phyloP scores from a whole-genome alignment of 306 rosid genomes.

The Neltuma alba region DNA sequence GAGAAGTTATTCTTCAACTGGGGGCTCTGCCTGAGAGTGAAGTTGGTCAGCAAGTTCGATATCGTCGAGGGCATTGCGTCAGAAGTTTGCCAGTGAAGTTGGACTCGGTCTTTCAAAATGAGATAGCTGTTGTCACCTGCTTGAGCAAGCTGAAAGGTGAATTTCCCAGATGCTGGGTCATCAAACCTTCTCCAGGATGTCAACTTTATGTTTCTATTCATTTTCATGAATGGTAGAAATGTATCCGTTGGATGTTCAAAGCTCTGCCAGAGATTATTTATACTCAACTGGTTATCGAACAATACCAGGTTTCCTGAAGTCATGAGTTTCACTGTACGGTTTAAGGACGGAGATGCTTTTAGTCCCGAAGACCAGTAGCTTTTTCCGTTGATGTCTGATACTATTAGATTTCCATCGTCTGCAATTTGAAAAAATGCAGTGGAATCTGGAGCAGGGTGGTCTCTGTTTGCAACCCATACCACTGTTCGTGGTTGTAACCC shows the following conservation, averaged over 20 bases:
- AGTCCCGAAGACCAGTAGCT: slow-evolving; percentile 20
- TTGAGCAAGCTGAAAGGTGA: slow-evolving; percentile 21
- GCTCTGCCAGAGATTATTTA: slow-evolving; percentile 44
- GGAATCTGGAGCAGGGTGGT: background rate
- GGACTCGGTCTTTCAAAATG: background rate
- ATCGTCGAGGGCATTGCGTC: background rate
- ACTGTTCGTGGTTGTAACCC: background rate
- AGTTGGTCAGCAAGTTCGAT: background rate
- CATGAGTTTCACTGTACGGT: slow-evolving; percentile 33
- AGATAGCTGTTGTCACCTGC: background rate
- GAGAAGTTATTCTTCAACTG: background rate
- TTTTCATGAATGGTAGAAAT: slow-evolving; percentile 54
- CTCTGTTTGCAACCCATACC: slow-evolving; percentile 61
- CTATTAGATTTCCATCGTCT: slow-evolving; percentile 37
- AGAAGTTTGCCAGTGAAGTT: slow-evolving; percentile 26
- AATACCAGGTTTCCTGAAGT: slow-evolving; percentile 54
- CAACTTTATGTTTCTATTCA: slow-evolving; percentile 21
- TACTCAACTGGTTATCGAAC: background rate
- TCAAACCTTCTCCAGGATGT: slow-evolving; percentile 32
- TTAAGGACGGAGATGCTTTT: background rate
- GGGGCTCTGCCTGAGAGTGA: background rate
- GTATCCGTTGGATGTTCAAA: slow-evolving; percentile 55
- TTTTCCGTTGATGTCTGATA: background rate
- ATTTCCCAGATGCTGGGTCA: slow-evolving; percentile 20
- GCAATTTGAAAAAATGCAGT: slow-evolving; percentile 30